A percentile compares a stretch with the other conserved stretches of the same genome.
phyloP scores from a whole-genome alignment of 2,329 filamentous ascomycete species.

The Alternaria dauci region DNA sequence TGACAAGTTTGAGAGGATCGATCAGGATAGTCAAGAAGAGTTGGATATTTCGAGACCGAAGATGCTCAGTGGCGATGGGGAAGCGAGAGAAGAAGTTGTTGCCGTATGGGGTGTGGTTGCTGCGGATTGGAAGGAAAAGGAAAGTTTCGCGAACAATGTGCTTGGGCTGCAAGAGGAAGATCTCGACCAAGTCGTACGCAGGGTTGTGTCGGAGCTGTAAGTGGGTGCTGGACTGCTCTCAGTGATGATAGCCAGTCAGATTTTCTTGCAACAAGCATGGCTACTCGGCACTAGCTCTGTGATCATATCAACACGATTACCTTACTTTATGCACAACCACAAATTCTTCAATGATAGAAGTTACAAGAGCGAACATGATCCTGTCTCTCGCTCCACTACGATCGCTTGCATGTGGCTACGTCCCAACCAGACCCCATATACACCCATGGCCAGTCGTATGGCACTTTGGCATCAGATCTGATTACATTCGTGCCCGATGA shows the following conservation, averaged over 20 bases:
- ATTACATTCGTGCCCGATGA: constrained; percentile 33
- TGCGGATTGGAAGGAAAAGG: constrained; percentile 43
- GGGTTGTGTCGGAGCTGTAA: constrained; percentile 29
- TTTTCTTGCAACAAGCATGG: too few relatives aligned
- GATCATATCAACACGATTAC: background rate
- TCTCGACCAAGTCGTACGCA: constrained; percentile 40
- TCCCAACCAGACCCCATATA: background rate
- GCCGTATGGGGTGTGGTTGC: constrained; percentile 47
- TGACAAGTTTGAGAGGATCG: constrained; percentile 59
- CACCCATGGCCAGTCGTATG: background rate
- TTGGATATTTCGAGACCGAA: constrained; percentile 37
- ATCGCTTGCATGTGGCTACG: background rate
- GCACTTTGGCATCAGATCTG: background rate
- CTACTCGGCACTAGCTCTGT: too few relatives aligned
- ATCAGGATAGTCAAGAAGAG: constrained; percentile 47
- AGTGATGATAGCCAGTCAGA: background rate
- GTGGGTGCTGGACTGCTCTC: background rate
- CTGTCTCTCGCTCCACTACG: background rate
- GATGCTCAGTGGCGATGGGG: constrained; percentile 44
- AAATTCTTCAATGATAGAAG: background rate
- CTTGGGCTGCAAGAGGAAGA: constrained; percentile 44
- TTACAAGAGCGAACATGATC: background rate
- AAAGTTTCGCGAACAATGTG: constrained; percentile 44
- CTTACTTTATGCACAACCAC: background rate
- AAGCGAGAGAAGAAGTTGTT: constrained; percentile 46